phyloP scores from a whole-genome alignment of 805 yeast genomes.

The Pichia nanzhaoensis region DNA sequence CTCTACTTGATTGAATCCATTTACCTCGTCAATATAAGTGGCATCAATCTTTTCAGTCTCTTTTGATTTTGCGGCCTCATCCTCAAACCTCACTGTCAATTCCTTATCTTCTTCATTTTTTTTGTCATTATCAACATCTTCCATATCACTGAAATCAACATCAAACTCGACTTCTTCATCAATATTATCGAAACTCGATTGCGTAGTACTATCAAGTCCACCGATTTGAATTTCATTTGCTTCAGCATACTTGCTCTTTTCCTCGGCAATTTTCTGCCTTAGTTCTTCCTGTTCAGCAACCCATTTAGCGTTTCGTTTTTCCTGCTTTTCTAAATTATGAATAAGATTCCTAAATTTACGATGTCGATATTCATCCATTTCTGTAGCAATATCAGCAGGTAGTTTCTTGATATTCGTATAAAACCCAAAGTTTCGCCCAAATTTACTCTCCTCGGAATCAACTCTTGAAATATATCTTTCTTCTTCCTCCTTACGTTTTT shows the following conservation, averaged over 20 bases:
- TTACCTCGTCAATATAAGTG: slow-evolving; percentile 1
- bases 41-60: background rate
- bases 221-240: slow-evolving; percentile 17
- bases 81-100: slow-evolving; percentile 3
- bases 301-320: slow-evolving; percentile 17
- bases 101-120: background rate
- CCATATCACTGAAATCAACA: slow-evolving; percentile 22
- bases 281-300: slow-evolving; percentile 24
- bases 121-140: slow-evolving; percentile 8
- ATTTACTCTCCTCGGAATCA: slow-evolving; percentile 27
- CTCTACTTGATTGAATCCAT: background rate
- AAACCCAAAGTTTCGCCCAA: slow-evolving; percentile 29
- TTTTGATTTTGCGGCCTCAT: background rate
- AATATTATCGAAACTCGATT: slow-evolving; percentile 14
- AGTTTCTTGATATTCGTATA: slow-evolving; percentile 20
- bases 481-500: slow-evolving; percentile 30
- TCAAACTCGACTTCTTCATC: slow-evolving; percentile 30
- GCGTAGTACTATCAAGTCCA: slow-evolving; percentile 14
- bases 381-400: slow-evolving; percentile 21
- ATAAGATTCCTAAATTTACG: slow-evolving; percentile 20
- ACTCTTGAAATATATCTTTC: slow-evolving; percentile 28
- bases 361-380: slow-evolving; percentile 16
- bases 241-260: slow-evolving; percentile 15
- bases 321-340: slow-evolving; percentile 27
- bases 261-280: slow-evolving; percentile 24